phyloP scores from a whole-genome alignment of 2,329 filamentous ascomycete genomes.

The Aspergillus candidus region DNA sequence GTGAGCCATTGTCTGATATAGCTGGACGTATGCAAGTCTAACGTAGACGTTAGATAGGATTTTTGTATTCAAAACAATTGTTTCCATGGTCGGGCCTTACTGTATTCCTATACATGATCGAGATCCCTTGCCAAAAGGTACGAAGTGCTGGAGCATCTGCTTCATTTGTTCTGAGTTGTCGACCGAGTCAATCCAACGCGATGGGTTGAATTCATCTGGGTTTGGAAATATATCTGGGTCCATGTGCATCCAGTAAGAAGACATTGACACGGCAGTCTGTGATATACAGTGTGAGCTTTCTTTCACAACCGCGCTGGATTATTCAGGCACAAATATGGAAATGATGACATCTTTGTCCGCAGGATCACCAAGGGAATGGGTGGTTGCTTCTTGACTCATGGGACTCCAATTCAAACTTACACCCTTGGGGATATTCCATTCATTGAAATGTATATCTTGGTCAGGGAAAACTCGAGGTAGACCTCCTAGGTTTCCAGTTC shows the following conservation, averaged over 20 bases:
- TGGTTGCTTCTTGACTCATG: too few species aligned
- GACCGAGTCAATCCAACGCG: not conserved
- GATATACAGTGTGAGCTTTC: too few species aligned
- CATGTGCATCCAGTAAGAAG: conserved; percentile 2
- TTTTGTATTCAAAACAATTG: too few species aligned
- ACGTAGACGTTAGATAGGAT: too few species aligned
- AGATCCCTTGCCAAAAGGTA: conserved; percentile 1
- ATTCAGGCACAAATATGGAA: too few species aligned
- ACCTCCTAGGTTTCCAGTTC: not conserved
- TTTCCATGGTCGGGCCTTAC: not conserved
- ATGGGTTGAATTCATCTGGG: not conserved
- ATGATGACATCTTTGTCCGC: too few species aligned
- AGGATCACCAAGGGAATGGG: too few species aligned
- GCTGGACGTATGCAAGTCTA: not conserved
- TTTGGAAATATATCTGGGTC: not conserved
- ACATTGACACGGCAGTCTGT: conserved; percentile 1
- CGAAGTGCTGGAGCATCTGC: not conserved
- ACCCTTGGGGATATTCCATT: not conserved
- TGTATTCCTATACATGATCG: not conserved
- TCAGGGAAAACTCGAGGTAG: not conserved
- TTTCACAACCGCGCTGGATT: too few species aligned
- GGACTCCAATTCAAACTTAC: not conserved
- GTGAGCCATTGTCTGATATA: not conserved
- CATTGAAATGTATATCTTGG: not conserved
- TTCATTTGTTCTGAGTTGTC: not conserved